A percentile compares a stretch with the other conserved stretches of the same genome.
Evolutionary conservation across 2,329 filamentous ascomycete species (phyloP).

Genomic region (Colletotrichum simmondsii): DNA sequence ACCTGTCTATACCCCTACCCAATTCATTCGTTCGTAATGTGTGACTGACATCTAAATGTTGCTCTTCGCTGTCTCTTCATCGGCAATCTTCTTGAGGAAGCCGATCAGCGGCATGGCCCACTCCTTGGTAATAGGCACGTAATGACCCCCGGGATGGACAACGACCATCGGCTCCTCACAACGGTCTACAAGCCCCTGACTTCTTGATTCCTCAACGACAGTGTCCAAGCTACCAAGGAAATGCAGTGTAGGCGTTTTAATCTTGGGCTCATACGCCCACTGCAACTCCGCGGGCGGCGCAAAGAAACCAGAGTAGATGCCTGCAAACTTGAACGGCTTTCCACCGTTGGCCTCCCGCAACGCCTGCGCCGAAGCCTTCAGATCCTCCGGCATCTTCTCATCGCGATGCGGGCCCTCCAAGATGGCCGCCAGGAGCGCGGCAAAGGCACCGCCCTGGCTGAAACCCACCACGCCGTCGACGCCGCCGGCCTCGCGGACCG

Average conservation of each 20-base stretch:
- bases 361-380: conserved; percentile 51
- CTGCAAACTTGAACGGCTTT: conserved; percentile 72
- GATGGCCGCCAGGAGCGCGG: conserved; percentile 77
- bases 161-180: conserved; percentile 66
- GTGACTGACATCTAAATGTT: conserved; percentile 34
- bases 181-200: conserved; percentile 72
- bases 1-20: conserved; percentile 27
- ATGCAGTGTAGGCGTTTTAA: conserved; percentile 83
- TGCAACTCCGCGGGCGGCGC: conserved; percentile 70
- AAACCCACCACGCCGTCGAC: conserved; percentile 87
- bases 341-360: conserved; percentile 62
- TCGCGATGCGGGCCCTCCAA: conserved; percentile 66
- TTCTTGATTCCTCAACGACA: conserved; percentile 84
- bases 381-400: conserved; percentile 41
- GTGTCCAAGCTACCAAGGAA: conserved; percentile 86
- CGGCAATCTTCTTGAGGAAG: conserved; percentile 67
- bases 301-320: conserved; percentile 82
- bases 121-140: conserved; percentile 85
- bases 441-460: conserved; percentile 80
- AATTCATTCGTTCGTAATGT: conserved; percentile 5
- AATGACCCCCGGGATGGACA: conserved; percentile 89
- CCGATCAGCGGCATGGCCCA: conserved; percentile 80
- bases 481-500: conserved; percentile 71
- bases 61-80: conserved; percentile 37
- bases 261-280: conserved; percentile 76